A percentile compares a stretch with the other conserved stretches of the same genome.
These are phyloP conservation scores for Porogramme epimiltina DNA, from an alignment of 1,284 basidiomycete species.

Conservation along the genomic window DNA sequence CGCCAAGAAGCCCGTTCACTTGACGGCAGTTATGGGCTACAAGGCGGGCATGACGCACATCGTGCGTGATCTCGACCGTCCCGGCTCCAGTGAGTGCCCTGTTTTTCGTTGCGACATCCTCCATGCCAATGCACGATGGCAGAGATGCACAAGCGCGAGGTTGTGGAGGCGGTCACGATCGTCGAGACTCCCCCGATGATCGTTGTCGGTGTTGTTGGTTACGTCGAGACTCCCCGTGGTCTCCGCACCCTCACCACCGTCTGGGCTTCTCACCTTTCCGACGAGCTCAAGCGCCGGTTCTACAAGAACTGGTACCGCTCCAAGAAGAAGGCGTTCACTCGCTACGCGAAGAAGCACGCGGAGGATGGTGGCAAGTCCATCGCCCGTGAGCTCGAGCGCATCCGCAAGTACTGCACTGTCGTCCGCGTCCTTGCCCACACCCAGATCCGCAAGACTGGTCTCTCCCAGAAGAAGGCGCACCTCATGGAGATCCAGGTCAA, in stretches of 20 bases:
- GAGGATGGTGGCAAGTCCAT: constrained; percentile 94
- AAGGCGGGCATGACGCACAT: constrained; percentile 99
- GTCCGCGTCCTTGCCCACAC: constrained; percentile 99
- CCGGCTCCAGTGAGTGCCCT: constrained; percentile 92
- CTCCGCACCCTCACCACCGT: constrained; percentile 86
- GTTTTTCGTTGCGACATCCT: constrained; percentile 11
- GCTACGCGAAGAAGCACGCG: constrained; percentile 98
- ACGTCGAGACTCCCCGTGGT: constrained; percentile 99
- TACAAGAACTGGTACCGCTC: constrained; percentile 99
- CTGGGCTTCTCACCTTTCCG: constrained; percentile 84
- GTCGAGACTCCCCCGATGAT: constrained; percentile 98
- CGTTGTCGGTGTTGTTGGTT: constrained; percentile 98
- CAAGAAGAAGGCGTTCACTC: constrained; percentile 99
- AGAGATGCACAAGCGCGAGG: constrained; percentile 99
- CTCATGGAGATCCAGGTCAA: constrained; percentile 99
- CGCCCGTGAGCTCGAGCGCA: constrained; percentile 96
- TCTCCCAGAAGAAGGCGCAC: constrained; percentile 99
- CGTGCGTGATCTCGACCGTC: constrained; percentile 98
- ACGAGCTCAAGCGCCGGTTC: constrained; percentile 97
- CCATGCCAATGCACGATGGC: constrained; percentile 13
- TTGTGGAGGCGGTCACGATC: constrained; percentile 97
- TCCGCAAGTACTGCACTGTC: constrained; percentile 99
- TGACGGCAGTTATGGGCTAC: constrained; percentile 99
- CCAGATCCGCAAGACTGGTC: constrained; percentile 97
- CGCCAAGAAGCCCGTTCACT: constrained; percentile 98